These are phyloP conservation scores for Wickerhamiella hasegawae DNA, from an alignment of 805 yeast species.

Conservation along the genomic window DNA sequence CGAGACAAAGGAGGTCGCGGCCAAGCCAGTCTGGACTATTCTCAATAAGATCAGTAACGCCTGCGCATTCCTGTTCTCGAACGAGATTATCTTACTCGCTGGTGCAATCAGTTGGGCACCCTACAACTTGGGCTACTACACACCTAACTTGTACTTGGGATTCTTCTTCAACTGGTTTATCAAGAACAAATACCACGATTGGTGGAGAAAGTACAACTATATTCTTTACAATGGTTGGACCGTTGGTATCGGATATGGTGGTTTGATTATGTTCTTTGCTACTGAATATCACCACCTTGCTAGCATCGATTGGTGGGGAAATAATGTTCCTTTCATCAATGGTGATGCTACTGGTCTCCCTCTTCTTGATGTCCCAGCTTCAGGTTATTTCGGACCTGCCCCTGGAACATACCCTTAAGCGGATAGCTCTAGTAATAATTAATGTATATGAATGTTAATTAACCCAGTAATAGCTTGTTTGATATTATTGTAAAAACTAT, in stretches of 20 bases:
- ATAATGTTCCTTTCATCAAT: conserved; percentile 18
- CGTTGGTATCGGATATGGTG: conserved; percentile 50
- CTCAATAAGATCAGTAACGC: conserved; percentile 18
- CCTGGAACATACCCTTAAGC: not conserved
- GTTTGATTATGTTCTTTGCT: conserved; percentile 39
- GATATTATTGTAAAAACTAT: no score
- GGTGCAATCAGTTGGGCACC: conserved; percentile 27
- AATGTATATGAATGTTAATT: no score
- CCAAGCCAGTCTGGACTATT: no score
- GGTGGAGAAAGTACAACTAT: conserved; percentile 41
- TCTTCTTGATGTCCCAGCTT: conserved; percentile 11
- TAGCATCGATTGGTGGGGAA: conserved; percentile 52
- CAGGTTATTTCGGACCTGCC: conserved; percentile 21
- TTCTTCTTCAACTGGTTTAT: conserved; percentile 31
- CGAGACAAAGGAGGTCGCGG: no score
- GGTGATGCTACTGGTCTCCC: conserved; percentile 11
- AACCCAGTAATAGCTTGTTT: no score
- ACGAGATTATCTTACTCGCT: conserved; percentile 31
- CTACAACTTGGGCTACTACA: conserved; percentile 13
- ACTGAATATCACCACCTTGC: conserved; percentile 28
- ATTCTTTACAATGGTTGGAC: conserved; percentile 40
- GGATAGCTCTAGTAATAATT: no score
- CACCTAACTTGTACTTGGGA: conserved; percentile 17
- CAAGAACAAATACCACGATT: conserved; percentile 30
- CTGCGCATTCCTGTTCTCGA: conserved; percentile 26